Conservation (phyloP, 805 yeast genomes). For the Hanseniaspora hatyaiensis region DNA sequence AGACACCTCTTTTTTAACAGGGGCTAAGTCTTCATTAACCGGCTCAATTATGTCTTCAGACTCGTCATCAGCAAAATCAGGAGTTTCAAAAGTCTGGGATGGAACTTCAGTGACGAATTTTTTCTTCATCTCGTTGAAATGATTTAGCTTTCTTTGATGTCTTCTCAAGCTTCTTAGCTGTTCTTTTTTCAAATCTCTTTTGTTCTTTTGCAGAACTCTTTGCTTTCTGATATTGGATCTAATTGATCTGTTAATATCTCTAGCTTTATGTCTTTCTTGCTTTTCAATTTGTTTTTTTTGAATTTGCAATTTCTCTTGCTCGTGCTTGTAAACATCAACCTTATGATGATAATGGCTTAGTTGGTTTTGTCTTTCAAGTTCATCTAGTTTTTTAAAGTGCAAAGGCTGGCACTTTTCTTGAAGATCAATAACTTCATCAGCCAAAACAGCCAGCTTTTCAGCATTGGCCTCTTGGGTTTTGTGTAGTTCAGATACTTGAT, state of each 20-base stretch:
- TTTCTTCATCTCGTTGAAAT: slow-evolving; percentile 11
- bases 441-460: background rate
- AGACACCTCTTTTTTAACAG: background rate
- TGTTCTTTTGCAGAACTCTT: slow-evolving; percentile 4
- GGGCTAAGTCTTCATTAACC: background rate
- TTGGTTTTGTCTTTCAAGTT: slow-evolving; percentile 8
- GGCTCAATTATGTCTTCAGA: slow-evolving; percentile 1
- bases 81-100: background rate
- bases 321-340: slow-evolving; percentile 13
- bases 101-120: slow-evolving; percentile 9
- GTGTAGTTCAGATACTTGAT: background rate
- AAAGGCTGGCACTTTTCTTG: slow-evolving; percentile 14
- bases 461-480: background rate
- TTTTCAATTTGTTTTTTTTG: slow-evolving; percentile 7
- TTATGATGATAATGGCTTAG: slow-evolving; percentile 5
- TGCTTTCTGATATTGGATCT: slow-evolving; percentile 14
- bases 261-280: slow-evolving; percentile 10
- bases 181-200: slow-evolving; percentile 13
- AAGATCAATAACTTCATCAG: slow-evolving; percentile 10
- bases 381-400: slow-evolving; percentile 13
- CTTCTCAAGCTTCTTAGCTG: slow-evolving; percentile 13
- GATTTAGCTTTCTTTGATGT: slow-evolving; percentile 13
- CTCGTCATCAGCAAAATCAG: slow-evolving; percentile 1
- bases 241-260: slow-evolving; percentile 12
- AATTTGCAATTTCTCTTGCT: slow-evolving; percentile 8